Conservation (phyloP, 2,329 filamentous ascomycete species). For the Colletotrichum sojae region DNA sequence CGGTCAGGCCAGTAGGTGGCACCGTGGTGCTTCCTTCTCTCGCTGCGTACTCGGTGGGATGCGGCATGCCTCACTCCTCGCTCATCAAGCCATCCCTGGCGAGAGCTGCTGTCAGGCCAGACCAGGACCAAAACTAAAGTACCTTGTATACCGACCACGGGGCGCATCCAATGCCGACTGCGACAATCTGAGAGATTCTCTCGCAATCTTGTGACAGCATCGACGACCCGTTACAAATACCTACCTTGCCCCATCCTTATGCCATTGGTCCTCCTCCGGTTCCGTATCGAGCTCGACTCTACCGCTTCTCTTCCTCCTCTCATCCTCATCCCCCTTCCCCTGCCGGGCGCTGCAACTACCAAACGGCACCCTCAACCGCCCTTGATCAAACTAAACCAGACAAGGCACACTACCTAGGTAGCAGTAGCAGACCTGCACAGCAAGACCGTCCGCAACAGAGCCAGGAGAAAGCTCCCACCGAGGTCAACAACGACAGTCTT, state of each 20-base stretch:
- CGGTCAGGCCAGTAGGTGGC: slow-evolving; percentile 4
- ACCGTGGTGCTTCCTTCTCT: slow-evolving; percentile 12
- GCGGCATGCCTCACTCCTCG: neutral
- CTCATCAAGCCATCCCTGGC: no score
- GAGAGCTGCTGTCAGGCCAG: neutral
- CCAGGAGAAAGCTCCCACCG: no score
- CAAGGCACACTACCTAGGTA: no score
- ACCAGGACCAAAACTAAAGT: slow-evolving; percentile 31
- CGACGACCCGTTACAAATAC: slow-evolving; percentile 37
- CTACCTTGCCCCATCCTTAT: slow-evolving; percentile 21
- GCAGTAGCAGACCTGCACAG: no score
- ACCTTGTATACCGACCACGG: no score
- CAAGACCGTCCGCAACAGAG: no score
- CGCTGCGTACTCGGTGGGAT: neutral
- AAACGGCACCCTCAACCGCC: no score
- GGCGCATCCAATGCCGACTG: slow-evolving; percentile 29
- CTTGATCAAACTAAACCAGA: no score
- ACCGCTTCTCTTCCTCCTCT: neutral
- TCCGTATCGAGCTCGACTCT: neutral
- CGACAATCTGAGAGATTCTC: slow-evolving; percentile 21
- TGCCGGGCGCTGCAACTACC: no score
- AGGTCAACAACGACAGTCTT: neutral
- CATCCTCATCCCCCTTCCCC: neutral
- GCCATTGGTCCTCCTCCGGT: neutral
- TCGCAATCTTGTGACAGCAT: slow-evolving; percentile 36